Evolutionary conservation across 2,329 filamentous ascomycete species (phyloP), one percentile per base, ranked within the genome.

Genomic region (Arthrobotrys sphaeroides): DNA sequence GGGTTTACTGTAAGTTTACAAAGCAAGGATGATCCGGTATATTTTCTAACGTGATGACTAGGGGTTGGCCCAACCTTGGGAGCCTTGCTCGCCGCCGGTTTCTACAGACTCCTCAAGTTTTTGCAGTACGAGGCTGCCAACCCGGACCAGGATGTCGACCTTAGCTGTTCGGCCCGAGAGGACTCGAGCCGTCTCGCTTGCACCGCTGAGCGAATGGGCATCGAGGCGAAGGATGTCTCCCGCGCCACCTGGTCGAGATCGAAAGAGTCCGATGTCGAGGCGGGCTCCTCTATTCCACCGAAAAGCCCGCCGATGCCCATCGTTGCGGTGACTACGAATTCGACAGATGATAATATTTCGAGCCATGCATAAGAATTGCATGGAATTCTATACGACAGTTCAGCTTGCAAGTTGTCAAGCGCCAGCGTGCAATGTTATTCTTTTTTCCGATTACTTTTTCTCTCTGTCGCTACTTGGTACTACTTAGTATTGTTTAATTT

Each of bases 101-200:
- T 86, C 16, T 88, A 87, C 81, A 83, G 82, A 67, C 77, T 86
- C 2, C 81, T 88, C 69, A 87, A 86, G 79, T 79, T 82, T 31
- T 81, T 88, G 24, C 84, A 87, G 64, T 88, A 87, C 79, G 82
- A 85, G 77, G 84, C 82, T n/a, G 84, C 83, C 64, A 86, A 87
- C 78, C 84, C 84, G 0, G 84, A 84, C 5, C 86, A 87, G 78
- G 86, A 87, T 42, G 49, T 74, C 16, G 62, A 74, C 18, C 61
- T 73, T 18, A 73, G 18, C 33, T 73, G 31, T 26, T 70, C 53
- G 3, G 33, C 66, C 24, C 18, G 31, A 16, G 65, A 69, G 24
- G 31, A 62, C 12, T 40, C 51, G 7, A 40, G 6, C 40, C 43
- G 51, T 42, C 40, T 69, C 18, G 65, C 65, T 18, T 49, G 22